phyloP scores from a whole-genome alignment of 2,329 filamentous ascomycete genomes.

The Fusarium multiceps region DNA sequence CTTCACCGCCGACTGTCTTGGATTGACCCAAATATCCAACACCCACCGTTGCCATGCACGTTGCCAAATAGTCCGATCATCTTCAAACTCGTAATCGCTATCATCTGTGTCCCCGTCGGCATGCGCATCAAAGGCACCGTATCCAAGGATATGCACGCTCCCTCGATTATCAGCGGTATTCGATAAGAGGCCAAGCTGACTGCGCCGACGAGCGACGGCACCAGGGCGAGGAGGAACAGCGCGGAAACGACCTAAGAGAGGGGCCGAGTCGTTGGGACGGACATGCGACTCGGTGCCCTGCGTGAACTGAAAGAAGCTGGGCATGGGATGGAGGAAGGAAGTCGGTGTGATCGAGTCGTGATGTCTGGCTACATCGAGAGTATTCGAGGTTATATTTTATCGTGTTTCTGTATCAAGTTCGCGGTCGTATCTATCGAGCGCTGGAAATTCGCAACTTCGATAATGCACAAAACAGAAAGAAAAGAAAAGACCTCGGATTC shows the following conservation, averaged over 20 bases:
- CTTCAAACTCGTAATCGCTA: conserved; percentile 48
- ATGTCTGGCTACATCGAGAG: conserved; percentile 38
- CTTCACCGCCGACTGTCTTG: conserved; percentile 68
- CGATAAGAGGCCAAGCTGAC: conserved; percentile 56
- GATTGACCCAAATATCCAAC: conserved; percentile 70
- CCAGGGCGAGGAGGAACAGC: conserved; percentile 64
- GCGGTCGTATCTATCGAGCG: not conserved
- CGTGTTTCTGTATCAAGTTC: not conserved
- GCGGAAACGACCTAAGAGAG: conserved; percentile 72
- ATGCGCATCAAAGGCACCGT: conserved; percentile 63
- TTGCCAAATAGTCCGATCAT: conserved; percentile 51
- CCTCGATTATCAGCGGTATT: conserved; percentile 54
- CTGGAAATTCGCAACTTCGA: not conserved
- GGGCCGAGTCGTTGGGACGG: conserved; percentile 65
- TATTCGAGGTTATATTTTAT: conserved; percentile 5
- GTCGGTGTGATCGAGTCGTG: conserved; percentile 25
- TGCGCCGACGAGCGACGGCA: conserved; percentile 45
- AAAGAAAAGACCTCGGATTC: not conserved
- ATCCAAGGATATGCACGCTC: conserved; percentile 65
- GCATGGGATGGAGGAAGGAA: conserved; percentile 57
- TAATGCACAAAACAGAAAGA: not conserved
- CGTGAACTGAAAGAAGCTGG: conserved; percentile 75
- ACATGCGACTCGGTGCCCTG: conserved; percentile 70
- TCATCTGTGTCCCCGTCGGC: conserved; percentile 41
- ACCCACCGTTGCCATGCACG: conserved; percentile 53